Evolutionary conservation across 495 filamentous ascomycete genomes (phyloP), one percentile per base, ranked within the genome.

Genomic region (Clohesyomyces aquaticus): DNA sequence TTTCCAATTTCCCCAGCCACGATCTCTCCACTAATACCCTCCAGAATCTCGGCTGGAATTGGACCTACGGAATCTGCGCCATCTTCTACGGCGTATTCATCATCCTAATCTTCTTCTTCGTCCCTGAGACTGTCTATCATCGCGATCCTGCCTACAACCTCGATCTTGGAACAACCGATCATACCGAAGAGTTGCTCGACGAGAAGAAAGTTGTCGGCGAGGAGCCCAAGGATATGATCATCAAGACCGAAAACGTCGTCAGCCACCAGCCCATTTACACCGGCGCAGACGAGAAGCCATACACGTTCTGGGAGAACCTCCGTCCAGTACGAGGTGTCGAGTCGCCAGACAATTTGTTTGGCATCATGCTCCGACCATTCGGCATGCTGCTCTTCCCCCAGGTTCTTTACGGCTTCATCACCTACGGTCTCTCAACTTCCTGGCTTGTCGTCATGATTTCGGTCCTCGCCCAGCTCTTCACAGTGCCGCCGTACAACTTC

Each of bases 401-500:
- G 21, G 78, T 81, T 6, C 53, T 77, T 0, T 81, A 77, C 75
- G 78, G 74, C 0, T 80, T 77, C 70, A 77, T 77, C 11, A 79
- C 73, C 0, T 78, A 77, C 63, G 65, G 65, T 22, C 19, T 64
- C 4, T 68, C 60, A 14, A 78, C 78, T 29, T 77, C 77, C n/a
- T 79, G 77, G 77, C 74, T 80, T 11, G 77, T 81, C 0, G 75
- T 76, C 32, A 77, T 80, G 45, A 75, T 73, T 26, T 72, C 77
- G 47, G 77, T 76, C 0, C 65, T 79, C 3, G 78, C 78, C 0
- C 77, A 79, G 63, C 79, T 81, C 35, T 79, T 81, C 70, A 78
- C 77, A 0, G 77, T 73, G 0, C 75, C 79, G 0, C 79, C 79
- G 1, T 81, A 81, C 57, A 78, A 71, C 63, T 78, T 81, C 51